Evolutionary conservation across 306 rosid genomes (phyloP), one percentile per base, ranked within the genome.

Genomic region (Prunus dulcis): DNA sequence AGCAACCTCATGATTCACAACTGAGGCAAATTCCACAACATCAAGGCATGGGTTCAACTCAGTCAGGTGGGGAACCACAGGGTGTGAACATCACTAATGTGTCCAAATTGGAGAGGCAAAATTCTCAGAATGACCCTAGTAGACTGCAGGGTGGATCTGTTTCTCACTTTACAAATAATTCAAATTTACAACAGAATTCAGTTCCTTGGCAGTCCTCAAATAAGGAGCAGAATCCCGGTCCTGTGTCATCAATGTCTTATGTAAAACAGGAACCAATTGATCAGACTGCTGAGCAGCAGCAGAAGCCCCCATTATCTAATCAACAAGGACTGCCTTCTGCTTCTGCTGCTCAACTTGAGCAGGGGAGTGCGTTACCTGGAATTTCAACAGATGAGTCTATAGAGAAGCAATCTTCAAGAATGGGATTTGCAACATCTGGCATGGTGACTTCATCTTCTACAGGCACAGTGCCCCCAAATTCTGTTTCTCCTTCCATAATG

Each of bases 191-290:
- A 53, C 92, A 85, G 79, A 79, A 82, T 80, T 34, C 88, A 23
- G 87, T 77, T 84, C 70, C 93, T 78, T 88, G 97, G 97, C 91
- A 87, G 73, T 81, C 86, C 13, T 71, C 93, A 50, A 86, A 81
- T 75, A 88, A 84, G 77, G 98, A 93, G 75, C 93, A 89, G 64
- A 87, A 20, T 82, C 64, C 81, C 1, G 84, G 90, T 71, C 61
- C 76, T 25, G 78, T 82, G 74, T 81, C 93, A 71, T 87, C 93
- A 49, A 78, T 61, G 75, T 55, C 82, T 65, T 88, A 82, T 80
- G 86, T 87, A 22, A 90, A 90, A 81, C 90, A 87, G 82, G 96
- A 94, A 83, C 89, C 84, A 8, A 49, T 50, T 75, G 93, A 90
- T 73, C 89, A 85, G 79, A 82, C 83, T 82, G 71, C 84, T 49